A percentile compares a stretch with the other conserved stretches of the same genome.
These are phyloP conservation scores for Plectosphaerella plurivora DNA, from an alignment of 2,329 filamentous ascomycete genomes.

Conservation along the genomic window DNA sequence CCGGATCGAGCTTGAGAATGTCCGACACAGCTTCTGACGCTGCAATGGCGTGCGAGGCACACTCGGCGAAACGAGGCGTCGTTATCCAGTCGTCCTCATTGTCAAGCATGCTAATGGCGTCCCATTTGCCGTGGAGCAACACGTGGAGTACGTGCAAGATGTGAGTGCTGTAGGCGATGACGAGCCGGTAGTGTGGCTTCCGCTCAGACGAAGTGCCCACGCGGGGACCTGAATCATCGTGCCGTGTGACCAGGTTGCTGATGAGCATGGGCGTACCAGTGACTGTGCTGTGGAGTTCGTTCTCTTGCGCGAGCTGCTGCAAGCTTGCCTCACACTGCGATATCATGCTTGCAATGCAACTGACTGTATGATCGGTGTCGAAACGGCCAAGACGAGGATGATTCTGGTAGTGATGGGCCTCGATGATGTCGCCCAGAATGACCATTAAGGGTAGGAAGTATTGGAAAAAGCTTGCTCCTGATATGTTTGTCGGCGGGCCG, in stretches of 20 bases:
- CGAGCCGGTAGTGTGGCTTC: constrained; percentile 29
- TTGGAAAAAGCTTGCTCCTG: constrained; percentile 41
- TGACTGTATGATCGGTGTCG: constrained; percentile 26
- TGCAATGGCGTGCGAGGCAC: constrained; percentile 40
- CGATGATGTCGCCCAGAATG: constrained; percentile 43
- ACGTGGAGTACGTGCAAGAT: constrained; percentile 44
- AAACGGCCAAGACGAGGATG: constrained; percentile 36
- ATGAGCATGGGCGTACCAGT: constrained; percentile 7
- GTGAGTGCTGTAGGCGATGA: constrained; percentile 41
- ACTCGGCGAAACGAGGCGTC: constrained; percentile 37
- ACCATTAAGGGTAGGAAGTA: constrained; percentile 45
- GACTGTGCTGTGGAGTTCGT: constrained; percentile 4
- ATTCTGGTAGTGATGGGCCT: constrained; percentile 36
- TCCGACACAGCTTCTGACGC: constrained; percentile 39
- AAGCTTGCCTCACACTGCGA: constrained; percentile 33
- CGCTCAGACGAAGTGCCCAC: constrained; percentile 14
- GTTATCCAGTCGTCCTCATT: constrained; percentile 44
- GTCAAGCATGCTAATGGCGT: constrained; percentile 44
- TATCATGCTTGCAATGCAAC: constrained; percentile 29
- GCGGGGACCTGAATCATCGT: constrained; percentile 4
- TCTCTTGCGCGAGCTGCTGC: constrained; percentile 20
- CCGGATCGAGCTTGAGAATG: constrained; percentile 42
- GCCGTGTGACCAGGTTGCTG: constrained; percentile 16
- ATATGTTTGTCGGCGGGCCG: constrained; percentile 32
- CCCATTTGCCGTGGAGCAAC: constrained; percentile 43